Percentiles rank a stretch among this genome's conserved stretches.
phyloP scores from a whole-genome alignment of 306 rosid genomes.

The Prosopis cineraria region DNA sequence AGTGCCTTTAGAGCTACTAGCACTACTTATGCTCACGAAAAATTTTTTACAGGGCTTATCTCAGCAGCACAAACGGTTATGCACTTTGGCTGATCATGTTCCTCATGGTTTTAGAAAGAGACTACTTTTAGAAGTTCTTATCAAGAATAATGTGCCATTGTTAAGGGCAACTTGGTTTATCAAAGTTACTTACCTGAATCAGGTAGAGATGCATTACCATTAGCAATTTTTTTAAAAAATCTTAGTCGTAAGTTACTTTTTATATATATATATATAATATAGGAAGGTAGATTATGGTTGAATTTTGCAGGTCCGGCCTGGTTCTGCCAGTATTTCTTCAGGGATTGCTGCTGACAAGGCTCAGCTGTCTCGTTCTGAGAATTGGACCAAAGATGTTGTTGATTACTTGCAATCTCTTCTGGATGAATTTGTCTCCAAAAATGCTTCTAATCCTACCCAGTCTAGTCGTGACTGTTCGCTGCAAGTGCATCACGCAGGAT shows the following conservation, averaged over 20 bases:
- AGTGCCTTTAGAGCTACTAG: neutral
- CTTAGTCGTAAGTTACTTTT: neutral
- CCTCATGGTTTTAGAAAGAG: conserved; percentile 85
- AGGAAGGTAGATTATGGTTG: conserved; percentile 45
- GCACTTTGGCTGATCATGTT: conserved; percentile 81
- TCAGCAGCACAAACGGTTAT: conserved; percentile 84
- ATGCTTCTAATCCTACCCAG: conserved; percentile 51
- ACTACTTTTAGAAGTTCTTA: conserved; percentile 78
- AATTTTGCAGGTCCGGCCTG: conserved; percentile 70
- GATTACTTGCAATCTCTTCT: conserved; percentile 81
- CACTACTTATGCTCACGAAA: conserved; percentile 13
- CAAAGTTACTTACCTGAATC: conserved; percentile 88
- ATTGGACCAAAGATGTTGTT: conserved; percentile 91
- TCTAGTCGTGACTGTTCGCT: conserved; percentile 66
- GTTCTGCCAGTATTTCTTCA: conserved; percentile 61
- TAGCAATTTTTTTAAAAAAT: conserved; percentile 7
- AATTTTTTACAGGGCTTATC: conserved; percentile 76
- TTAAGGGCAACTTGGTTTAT: conserved; percentile 96
- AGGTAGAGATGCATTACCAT: conserved; percentile 52
- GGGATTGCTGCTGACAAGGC: conserved; percentile 73
- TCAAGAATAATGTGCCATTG: conserved; percentile 90
- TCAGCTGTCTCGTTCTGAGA: conserved; percentile 81
- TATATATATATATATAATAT: neutral
- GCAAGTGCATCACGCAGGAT: conserved; percentile 61
- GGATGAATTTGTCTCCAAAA: conserved; percentile 75